Percentiles rank a stretch among this genome's conserved stretches.
phyloP scores from a whole-genome alignment of 2,329 filamentous ascomycete genomes.

The Penicillium vulpinum region DNA sequence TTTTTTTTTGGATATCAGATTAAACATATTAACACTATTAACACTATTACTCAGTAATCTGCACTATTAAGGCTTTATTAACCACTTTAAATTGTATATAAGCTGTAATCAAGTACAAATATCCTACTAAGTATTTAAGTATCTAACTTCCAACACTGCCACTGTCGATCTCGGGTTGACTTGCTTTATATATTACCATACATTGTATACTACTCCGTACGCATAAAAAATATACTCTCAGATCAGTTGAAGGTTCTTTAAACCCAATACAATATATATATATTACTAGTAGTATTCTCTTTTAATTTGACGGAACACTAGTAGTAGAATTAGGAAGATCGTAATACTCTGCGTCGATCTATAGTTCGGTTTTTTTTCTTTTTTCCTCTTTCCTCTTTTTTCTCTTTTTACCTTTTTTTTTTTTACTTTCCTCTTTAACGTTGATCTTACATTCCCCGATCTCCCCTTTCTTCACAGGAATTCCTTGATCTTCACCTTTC shows the following conservation, averaged over 20 bases:
- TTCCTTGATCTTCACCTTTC: slow-evolving; percentile 23
- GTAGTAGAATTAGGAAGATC: slow-evolving; percentile 28
- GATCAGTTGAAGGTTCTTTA: slow-evolving; percentile 33
- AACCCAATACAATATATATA: too few species aligned
- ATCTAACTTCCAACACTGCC: slow-evolving; percentile 29
- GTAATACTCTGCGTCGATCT: slow-evolving; percentile 28
- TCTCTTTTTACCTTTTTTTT: neutral
- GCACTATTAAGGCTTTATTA: too few species aligned
- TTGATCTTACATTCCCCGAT: slow-evolving; percentile 10
- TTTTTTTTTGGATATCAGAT: slow-evolving; percentile 16
- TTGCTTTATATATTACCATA: neutral
- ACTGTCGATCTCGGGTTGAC: slow-evolving; percentile 33
- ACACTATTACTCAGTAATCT: too few species aligned
- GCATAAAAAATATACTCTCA: neutral
- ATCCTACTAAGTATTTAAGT: too few species aligned
- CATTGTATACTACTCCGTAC: too few species aligned
- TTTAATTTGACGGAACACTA: too few species aligned
- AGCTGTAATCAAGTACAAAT: too few species aligned
- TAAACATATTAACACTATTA: too few species aligned
- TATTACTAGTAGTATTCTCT: too few species aligned
- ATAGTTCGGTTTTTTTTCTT: slow-evolving; percentile 18
- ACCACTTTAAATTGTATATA: too few species aligned
- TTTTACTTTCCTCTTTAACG: neutral
- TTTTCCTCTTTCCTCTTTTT: neutral
- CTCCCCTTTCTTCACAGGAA: slow-evolving; percentile 16